Evolutionary conservation across 495 filamentous ascomycete genomes (phyloP).

Genomic region (Tuber melanosporum): DNA sequence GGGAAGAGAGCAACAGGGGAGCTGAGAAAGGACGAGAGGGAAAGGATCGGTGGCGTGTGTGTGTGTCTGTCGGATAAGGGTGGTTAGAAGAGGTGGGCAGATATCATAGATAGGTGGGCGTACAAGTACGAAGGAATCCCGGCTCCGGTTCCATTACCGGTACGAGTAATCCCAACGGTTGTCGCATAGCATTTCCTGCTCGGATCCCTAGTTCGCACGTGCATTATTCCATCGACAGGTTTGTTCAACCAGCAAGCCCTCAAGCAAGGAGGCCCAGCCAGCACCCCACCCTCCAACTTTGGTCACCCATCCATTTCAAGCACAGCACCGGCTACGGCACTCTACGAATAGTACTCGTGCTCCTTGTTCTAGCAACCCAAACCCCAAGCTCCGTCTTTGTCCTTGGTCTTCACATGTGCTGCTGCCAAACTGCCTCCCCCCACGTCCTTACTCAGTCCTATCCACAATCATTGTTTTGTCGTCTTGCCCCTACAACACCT

Average conservation of each 20-base stretch:
- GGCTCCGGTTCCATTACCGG: neutral
- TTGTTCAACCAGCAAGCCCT: neutral
- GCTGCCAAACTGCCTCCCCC: neutral
- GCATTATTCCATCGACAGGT: neutral
- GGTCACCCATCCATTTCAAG: neutral
- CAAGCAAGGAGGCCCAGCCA: neutral
- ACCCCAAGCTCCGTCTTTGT: neutral
- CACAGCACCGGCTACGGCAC: too few species aligned
- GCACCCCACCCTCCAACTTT: neutral
- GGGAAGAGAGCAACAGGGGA: neutral
- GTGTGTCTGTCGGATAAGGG: neutral
- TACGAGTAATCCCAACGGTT: neutral
- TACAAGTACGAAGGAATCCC: neutral
- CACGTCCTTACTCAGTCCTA: neutral
- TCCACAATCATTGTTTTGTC: neutral
- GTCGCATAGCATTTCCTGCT: neutral
- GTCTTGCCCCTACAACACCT: neutral
- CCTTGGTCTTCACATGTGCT: neutral
- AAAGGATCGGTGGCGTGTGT: neutral
- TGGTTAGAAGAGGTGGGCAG: neutral
- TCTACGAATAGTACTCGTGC: neutral
- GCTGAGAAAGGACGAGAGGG: neutral
- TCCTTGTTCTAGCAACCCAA: neutral
- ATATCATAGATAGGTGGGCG: neutral
- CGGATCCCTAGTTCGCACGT: neutral